Evolutionary conservation across 2,329 filamentous ascomycete genomes (phyloP).

Genomic region (Cladorrhinum sp.): DNA sequence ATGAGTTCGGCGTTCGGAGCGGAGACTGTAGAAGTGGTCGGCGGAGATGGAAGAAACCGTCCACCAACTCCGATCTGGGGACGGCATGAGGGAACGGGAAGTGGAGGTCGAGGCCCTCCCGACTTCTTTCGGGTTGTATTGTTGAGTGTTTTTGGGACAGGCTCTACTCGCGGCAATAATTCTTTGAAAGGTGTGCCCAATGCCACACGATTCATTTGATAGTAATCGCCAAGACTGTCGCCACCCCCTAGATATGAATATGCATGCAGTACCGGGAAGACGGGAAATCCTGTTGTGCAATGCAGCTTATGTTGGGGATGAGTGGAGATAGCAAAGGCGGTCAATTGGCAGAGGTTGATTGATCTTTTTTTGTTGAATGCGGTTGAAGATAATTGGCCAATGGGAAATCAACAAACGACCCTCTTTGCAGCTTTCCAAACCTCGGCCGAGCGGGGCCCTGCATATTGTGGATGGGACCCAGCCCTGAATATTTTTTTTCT

Average conservation of each 20-base stretch:
- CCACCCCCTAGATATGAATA: neutral
- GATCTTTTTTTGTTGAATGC: conserved; percentile 22
- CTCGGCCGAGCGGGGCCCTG: conserved; percentile 14
- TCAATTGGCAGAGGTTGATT: conserved; percentile 4
- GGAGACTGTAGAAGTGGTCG: neutral
- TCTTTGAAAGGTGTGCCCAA: conserved; percentile 1
- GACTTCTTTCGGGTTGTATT: neutral
- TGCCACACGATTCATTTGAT: neutral
- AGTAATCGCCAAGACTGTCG: conserved; percentile 15
- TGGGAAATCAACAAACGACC: neutral
- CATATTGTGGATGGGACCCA: neutral
- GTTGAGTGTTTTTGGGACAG: neutral
- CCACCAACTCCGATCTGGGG: neutral
- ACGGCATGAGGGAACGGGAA: neutral
- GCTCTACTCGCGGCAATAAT: neutral
- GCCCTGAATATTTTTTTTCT: neutral
- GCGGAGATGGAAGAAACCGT: too few species aligned
- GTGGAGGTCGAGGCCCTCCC: neutral
- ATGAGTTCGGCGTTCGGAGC: neutral
- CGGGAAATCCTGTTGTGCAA: conserved; percentile 17
- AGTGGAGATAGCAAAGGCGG: conserved; percentile 12
- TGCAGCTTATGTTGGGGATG: conserved; percentile 23
- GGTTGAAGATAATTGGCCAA: conserved; percentile 16
- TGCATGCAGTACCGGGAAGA: conserved; percentile 17
- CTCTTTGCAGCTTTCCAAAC: conserved; percentile 2